phyloP scores from a whole-genome alignment of 768 basidiomycete genomes.

The Boletus vinaceobasis region DNA sequence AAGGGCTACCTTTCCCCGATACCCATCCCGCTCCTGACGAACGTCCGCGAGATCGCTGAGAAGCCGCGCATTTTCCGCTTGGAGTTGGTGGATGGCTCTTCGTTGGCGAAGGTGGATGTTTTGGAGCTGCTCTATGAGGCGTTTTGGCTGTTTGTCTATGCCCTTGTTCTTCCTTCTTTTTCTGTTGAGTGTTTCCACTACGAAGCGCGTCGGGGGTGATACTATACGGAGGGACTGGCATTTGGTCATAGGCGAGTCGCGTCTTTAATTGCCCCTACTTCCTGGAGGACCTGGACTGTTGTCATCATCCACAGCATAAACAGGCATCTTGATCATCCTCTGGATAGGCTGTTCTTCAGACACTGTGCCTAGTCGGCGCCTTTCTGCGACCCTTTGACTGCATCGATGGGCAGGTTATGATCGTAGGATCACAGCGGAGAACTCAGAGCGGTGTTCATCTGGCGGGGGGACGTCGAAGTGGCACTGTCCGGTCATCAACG shows the following conservation, averaged over 20 bases:
- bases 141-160: slow-evolving; percentile 7
- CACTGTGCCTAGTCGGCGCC: background rate
- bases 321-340: background rate
- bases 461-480: background rate
- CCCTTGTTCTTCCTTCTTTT: background rate
- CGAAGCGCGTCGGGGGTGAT: background rate
- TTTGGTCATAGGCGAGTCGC: background rate
- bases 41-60: slow-evolving; percentile 25
- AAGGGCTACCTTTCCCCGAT: slow-evolving; percentile 20
- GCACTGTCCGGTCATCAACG: background rate
- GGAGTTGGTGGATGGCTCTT: slow-evolving; percentile 8
- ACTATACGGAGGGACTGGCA: background rate
- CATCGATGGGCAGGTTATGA: background rate
- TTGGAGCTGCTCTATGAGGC: slow-evolving; percentile 27
- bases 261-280: background rate
- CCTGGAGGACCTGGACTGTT: background rate
- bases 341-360: background rate
- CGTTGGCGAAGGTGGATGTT: slow-evolving; percentile 22
- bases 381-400: background rate
- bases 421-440: background rate
- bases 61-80: background rate
- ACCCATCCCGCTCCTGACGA: slow-evolving; percentile 27
- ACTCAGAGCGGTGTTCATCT: background rate
- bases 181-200: background rate
- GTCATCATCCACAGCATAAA: background rate